Conservation (phyloP, 2,329 filamentous ascomycete species). For the Phialophora verrucosa region DNA sequence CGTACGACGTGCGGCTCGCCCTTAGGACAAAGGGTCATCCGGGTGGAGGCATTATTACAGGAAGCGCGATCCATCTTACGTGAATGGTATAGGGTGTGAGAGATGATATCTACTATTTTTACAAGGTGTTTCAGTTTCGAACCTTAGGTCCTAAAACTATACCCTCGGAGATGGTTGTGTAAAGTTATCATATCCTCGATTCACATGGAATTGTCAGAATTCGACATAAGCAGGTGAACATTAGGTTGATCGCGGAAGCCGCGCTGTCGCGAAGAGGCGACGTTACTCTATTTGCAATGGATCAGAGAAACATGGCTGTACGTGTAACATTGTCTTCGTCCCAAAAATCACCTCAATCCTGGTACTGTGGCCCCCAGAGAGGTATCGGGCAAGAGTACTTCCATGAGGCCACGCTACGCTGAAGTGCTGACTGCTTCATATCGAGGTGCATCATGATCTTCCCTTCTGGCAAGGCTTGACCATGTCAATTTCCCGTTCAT, state of each 20-base stretch:
- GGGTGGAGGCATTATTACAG: too few relatives aligned
- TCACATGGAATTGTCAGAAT: neutral
- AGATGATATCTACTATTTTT: too few relatives aligned
- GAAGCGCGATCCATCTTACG: too few relatives aligned
- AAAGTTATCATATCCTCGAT: too few relatives aligned
- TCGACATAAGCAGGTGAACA: neutral
- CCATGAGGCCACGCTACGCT: neutral
- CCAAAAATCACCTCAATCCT: neutral
- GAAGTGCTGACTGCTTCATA: neutral
- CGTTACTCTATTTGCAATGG: neutral
- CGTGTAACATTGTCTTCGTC: neutral
- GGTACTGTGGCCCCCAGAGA: neutral
- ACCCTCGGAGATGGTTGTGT: too few relatives aligned
- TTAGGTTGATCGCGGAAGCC: neutral
- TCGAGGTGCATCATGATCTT: neutral
- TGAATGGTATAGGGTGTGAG: too few relatives aligned
- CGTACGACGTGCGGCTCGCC: too few relatives aligned
- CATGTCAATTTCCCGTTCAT: neutral
- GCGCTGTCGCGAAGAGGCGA: neutral
- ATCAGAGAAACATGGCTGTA: neutral
- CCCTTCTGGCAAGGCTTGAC: neutral
- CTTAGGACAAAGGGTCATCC: too few relatives aligned
- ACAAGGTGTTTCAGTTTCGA: too few relatives aligned
- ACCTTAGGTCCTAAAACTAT: too few relatives aligned
- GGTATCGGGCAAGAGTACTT: neutral